Percentiles rank a stretch among this genome's conserved stretches.
Conservation (phyloP, 2,329 filamentous ascomycete genomes). For the Arthroderma sp. region DNA sequence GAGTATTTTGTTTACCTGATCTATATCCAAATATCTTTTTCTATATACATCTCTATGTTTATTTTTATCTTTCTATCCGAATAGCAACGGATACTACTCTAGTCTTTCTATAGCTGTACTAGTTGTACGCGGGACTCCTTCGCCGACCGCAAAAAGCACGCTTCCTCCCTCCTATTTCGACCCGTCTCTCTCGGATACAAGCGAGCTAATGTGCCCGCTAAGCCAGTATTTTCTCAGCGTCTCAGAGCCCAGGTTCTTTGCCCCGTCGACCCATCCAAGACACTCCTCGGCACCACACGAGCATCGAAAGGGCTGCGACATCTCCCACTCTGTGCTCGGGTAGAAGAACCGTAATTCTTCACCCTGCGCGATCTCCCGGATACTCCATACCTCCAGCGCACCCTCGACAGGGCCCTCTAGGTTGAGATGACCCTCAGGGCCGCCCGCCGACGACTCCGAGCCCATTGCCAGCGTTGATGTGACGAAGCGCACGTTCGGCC, state of each 20-base stretch:
- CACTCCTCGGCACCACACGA: slow-evolving; percentile 46
- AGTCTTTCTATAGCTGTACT: not conserved
- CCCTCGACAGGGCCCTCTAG: slow-evolving; percentile 13
- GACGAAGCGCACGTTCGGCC: slow-evolving; percentile 53
- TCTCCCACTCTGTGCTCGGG: slow-evolving; percentile 60
- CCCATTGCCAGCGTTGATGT: slow-evolving; percentile 33
- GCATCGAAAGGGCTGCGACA: slow-evolving; percentile 60
- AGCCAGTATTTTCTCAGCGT: slow-evolving; percentile 49
- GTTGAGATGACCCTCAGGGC: slow-evolving; percentile 34
- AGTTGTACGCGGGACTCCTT: not conserved
- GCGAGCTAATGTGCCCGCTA: slow-evolving; percentile 42
- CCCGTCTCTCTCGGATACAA: slow-evolving; percentile 8
- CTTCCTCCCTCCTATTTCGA: not conserved
- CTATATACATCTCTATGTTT: not conserved
- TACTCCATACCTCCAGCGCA: slow-evolving; percentile 12
- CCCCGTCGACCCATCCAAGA: slow-evolving; percentile 50
- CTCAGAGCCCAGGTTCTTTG: slow-evolving; percentile 42
- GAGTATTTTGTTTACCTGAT: not conserved
- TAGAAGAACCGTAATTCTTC: slow-evolving; percentile 52
- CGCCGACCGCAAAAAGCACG: not conserved
- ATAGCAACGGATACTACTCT: not conserved
- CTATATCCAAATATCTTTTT: not conserved
- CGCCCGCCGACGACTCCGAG: slow-evolving; percentile 27
- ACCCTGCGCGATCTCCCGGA: slow-evolving; percentile 15
- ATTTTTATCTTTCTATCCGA: not conserved